Evolutionary conservation across 495 filamentous ascomycete genomes (phyloP).

Genomic region (Trichoderma reesei): DNA sequence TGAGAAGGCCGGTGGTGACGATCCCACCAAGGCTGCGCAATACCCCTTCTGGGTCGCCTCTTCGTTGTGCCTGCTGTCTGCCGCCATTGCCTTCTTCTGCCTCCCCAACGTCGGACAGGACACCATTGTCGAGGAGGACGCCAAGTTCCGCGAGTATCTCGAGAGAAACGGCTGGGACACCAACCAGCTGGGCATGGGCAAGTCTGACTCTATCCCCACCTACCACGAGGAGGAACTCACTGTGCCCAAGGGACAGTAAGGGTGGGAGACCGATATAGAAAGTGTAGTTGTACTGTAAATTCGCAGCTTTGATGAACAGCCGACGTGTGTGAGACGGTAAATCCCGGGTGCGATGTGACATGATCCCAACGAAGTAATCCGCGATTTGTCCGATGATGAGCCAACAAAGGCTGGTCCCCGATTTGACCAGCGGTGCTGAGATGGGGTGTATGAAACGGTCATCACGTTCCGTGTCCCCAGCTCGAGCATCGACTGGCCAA

Average conservation of each 20-base stretch:
- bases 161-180: constrained; percentile 61
- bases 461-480: too few species aligned
- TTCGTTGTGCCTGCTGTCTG: constrained; percentile 53
- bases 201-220: constrained; percentile 13
- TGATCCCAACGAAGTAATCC: too few species aligned
- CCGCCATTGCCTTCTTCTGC: constrained; percentile 45
- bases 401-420: too few species aligned
- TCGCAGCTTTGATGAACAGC: neutral
- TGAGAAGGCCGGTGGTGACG: constrained; percentile 48
- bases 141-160: constrained; percentile 60
- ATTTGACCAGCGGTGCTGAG: too few species aligned
- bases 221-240: neutral
- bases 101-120: constrained; percentile 64
- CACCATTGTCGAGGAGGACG: constrained; percentile 61
- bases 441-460: too few species aligned
- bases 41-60: constrained; percentile 73
- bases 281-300: neutral
- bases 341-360: too few species aligned
- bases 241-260: neutral
- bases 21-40: constrained; percentile 50
- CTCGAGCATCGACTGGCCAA: too few species aligned
- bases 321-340: too few species aligned
- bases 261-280: neutral
- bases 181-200: constrained; percentile 50
- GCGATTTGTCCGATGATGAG: too few species aligned